Conservation (phyloP, 2,329 filamentous ascomycete genomes). For the Cladosporium sp. region DNA sequence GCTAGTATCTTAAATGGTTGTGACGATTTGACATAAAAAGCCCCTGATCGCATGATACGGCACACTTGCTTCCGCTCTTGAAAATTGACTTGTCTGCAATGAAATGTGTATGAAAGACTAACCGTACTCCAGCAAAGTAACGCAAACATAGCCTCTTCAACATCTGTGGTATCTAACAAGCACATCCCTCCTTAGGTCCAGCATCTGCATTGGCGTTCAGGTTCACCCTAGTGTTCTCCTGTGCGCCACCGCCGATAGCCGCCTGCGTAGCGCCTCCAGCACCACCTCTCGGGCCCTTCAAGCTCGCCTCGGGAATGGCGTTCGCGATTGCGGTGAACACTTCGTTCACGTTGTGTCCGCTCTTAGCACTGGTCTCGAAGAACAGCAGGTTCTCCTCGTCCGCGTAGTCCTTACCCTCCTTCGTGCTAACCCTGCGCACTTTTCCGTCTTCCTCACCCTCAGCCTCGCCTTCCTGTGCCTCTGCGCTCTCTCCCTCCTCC, state of each 20-base stretch:
- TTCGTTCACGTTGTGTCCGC: slow-evolving; percentile 87
- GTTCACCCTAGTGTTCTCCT: slow-evolving; percentile 77
- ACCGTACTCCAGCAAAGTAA: slow-evolving; percentile 8
- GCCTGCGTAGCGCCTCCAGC: slow-evolving; percentile 55
- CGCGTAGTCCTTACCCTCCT: slow-evolving; percentile 88
- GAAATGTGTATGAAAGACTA: not conserved
- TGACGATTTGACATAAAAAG: not conserved
- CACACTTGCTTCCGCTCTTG: not conserved
- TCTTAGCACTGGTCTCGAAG: slow-evolving; percentile 98
- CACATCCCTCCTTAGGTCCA: slow-evolving; percentile 86
- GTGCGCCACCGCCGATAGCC: slow-evolving; percentile 48
- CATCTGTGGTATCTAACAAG: slow-evolving; percentile 60
- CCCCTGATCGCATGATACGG: no score
- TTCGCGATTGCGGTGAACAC: slow-evolving; percentile 99
- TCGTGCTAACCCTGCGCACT: slow-evolving; percentile 84
- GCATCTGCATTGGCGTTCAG: slow-evolving; percentile 63
- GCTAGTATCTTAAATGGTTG: not conserved
- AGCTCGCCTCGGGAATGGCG: slow-evolving; percentile 91
- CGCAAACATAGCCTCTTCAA: not conserved
- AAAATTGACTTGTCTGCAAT: not conserved
- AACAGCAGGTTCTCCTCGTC: slow-evolving; percentile 93
- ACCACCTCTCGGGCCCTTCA: slow-evolving; percentile 80
- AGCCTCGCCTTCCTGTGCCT: slow-evolving; percentile 51
- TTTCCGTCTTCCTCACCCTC: slow-evolving; percentile 60
- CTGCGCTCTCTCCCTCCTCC: slow-evolving; percentile 45